Conservation (phyloP, 352 stramenopile species). For the Phytopythium boreale region DNA sequence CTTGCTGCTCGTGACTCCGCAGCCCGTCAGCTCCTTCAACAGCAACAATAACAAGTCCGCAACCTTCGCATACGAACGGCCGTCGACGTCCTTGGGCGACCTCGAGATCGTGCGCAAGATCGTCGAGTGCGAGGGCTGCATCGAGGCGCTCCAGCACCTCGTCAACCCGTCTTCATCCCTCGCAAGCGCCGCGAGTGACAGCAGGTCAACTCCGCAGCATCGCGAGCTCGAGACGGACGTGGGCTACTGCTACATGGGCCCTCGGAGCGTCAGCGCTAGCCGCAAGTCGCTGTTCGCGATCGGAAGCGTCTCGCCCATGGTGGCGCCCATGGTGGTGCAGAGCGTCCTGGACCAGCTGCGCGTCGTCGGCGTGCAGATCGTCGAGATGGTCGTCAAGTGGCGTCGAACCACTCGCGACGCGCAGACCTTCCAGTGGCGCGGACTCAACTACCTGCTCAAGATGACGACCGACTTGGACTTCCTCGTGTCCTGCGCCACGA, state of each 20-base stretch:
- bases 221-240: conserved; percentile 9
- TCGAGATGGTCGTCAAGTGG: conserved; percentile 71
- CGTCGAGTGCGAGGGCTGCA: conserved; percentile 74
- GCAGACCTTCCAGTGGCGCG: conserved; percentile 62
- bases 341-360: conserved; percentile 68
- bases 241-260: conserved; percentile 22
- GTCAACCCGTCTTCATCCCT: conserved; percentile 14
- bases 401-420: conserved; percentile 14
- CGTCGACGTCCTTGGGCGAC: conserved; percentile 19
- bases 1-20: not conserved
- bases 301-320: conserved; percentile 6
- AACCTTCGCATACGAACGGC: conserved; percentile 7
- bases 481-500: conserved; percentile 24
- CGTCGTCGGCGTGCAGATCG: conserved; percentile 54
- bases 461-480: conserved; percentile 70
- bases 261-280: not conserved
- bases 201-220: too few species aligned
- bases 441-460: conserved; percentile 79
- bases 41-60: not conserved
- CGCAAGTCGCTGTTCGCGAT: not conserved
- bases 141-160: conserved; percentile 69
- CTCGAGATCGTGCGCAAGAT: conserved; percentile 72
- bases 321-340: conserved; percentile 56
- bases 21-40: not conserved
- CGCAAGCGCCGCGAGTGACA: not conserved